Evolutionary conservation across 208 protist genomes (phyloP), one percentile per base, ranked within the genome.

Genomic region (Novymonas esmeraldas): DNA sequence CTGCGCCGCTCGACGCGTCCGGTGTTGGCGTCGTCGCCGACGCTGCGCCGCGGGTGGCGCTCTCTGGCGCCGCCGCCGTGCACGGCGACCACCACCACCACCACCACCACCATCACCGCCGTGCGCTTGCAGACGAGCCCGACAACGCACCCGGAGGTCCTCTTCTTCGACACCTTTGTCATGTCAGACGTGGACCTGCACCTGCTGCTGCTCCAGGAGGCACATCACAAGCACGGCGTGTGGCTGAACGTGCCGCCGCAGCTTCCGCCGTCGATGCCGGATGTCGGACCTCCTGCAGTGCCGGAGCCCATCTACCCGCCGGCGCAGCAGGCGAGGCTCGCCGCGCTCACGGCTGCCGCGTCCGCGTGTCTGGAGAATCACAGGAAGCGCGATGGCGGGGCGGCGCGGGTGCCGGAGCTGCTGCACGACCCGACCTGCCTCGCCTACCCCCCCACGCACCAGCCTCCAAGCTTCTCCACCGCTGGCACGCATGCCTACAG

Each of bases 171-270:
- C 18, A 64, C 48, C 22, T 87, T 84, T 22, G 9, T 70, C 20
- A 9, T 72, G 2, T 60, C 68, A 29, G 41, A 57, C 7, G 59
- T 51, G 0, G 85, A 93, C 73, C 62, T 92, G 4, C 73, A 91
- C 50, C 62, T 70, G 36, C 5, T 64, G 24, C 63, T 95, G 33
- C 65, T 95, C 10, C 16, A 57, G 24, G 90, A 95, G 76, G 87
- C 90, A 2, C 68, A 88, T 51, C 31, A 56, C 22, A 95, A 95
- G 58, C 90, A 95, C 48, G 83, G 84, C 18, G 87, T 95, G 5
- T 73, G 80, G 64, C 42, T 84, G 11, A 86, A 84, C 71, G 85
- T 93, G 13, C 85, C 87, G 1, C 90, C 85, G 61, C 90, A 95
- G 70, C 70, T 88, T 1, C 70, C 85, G 10, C 90, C 90, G 10